Evolutionary conservation across 345 rosid species (phyloP).

Genomic region (Sonneratia caseolaris): DNA sequence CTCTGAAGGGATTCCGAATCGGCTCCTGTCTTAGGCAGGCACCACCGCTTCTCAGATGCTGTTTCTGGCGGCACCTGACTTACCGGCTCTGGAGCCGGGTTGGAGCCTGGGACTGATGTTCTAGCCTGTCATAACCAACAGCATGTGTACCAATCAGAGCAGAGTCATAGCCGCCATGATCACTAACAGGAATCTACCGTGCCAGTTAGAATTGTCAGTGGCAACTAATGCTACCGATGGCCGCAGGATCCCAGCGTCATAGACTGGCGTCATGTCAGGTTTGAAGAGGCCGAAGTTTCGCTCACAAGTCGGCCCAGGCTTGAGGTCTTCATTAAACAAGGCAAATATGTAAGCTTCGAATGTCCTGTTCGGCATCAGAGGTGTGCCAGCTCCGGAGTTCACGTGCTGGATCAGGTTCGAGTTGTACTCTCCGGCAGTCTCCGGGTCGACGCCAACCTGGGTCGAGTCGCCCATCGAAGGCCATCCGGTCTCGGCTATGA

Average conservation of each 20-base stretch:
- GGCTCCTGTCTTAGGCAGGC: slow-evolving; percentile 42
- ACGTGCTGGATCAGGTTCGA: slow-evolving; percentile 51
- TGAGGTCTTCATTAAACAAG: slow-evolving; percentile 77
- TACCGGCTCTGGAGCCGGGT: slow-evolving; percentile 20
- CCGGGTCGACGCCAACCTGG: slow-evolving; percentile 48
- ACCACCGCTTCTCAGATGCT: slow-evolving; percentile 25
- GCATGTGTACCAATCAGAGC: slow-evolving; percentile 5
- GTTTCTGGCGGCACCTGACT: slow-evolving; percentile 16
- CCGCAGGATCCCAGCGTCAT: slow-evolving; percentile 62
- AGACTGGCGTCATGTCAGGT: slow-evolving; percentile 57
- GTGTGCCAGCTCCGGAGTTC: slow-evolving; percentile 57
- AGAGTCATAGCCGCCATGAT: slow-evolving; percentile 2
- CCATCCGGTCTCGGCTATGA: slow-evolving; percentile 87
- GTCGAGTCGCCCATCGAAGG: slow-evolving; percentile 55
- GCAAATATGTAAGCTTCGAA: slow-evolving; percentile 84
- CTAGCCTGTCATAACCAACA: slow-evolving; percentile 33
- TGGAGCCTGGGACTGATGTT: slow-evolving; percentile 26
- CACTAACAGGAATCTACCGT: slow-evolving; percentile 1
- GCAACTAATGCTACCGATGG: slow-evolving; percentile 50
- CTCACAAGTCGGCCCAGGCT: slow-evolving; percentile 62
- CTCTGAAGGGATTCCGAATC: slow-evolving; percentile 44
- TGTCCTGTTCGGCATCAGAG: slow-evolving; percentile 71
- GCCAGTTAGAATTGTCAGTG: slow-evolving; percentile 12
- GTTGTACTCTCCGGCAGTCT: slow-evolving; percentile 56
- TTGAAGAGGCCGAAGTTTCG: slow-evolving; percentile 65